A percentile compares a stretch with the other conserved stretches of the same genome.
These are phyloP conservation scores for Globisporangium alternatum DNA, from an alignment of 352 stramenopile species.

Conservation along the genomic window DNA sequence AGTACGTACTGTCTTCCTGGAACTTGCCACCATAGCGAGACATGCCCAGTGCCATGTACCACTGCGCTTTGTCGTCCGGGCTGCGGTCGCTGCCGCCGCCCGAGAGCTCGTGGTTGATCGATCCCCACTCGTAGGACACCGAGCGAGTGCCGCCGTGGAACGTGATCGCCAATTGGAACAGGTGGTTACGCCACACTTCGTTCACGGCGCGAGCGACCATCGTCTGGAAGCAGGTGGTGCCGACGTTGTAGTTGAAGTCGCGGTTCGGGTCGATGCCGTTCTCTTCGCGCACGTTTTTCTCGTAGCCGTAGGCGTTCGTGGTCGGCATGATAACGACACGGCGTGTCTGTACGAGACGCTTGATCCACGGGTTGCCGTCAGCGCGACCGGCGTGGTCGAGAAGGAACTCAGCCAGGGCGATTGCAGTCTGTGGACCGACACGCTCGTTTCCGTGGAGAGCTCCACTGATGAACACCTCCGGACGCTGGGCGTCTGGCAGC, in stretches of 20 bases:
- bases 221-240: constrained; percentile 88
- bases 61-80: constrained; percentile 54
- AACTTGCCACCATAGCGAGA: constrained; percentile 70
- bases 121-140: constrained; percentile 97
- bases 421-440: constrained; percentile 83
- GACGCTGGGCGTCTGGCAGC: constrained; percentile 59
- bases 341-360: constrained; percentile 79
- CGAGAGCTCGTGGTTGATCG: constrained; percentile 69
- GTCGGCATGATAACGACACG: constrained; percentile 82
- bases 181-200: constrained; percentile 93
- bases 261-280: constrained; percentile 92
- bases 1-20: constrained; percentile 50
- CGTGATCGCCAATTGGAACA: constrained; percentile 95
- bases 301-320: constrained; percentile 93
- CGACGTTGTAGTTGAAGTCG: constrained; percentile 95
- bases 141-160: constrained; percentile 96
- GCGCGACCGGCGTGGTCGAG: constrained; percentile 41
- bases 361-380: constrained; percentile 54
- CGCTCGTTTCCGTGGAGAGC: constrained; percentile 94
- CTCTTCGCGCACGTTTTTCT: constrained; percentile 75
- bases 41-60: constrained; percentile 51
- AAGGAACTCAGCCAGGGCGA: constrained; percentile 71
- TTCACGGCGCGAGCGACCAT: constrained; percentile 93
- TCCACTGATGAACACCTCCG: constrained; percentile 94
- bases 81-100: constrained; percentile 41